phyloP scores from a whole-genome alignment of 2,329 filamentous ascomycete genomes.

The Colletotrichum trifolii region DNA sequence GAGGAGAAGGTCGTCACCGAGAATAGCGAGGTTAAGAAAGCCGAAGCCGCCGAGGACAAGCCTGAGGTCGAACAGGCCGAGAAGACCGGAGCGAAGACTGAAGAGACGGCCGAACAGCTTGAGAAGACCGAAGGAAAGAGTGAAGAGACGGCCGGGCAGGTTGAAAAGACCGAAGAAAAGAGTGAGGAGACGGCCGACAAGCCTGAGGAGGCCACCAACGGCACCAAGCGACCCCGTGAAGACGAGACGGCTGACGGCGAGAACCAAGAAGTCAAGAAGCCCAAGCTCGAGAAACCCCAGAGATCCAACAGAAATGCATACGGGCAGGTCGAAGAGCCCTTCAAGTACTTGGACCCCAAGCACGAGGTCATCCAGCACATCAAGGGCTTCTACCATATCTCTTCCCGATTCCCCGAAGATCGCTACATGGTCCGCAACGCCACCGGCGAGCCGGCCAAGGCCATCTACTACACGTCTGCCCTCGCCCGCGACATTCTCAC shows the following conservation, averaged over 20 bases:
- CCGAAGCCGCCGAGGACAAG: conserved; percentile 14
- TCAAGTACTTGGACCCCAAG: conserved; percentile 84
- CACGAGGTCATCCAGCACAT: conserved; percentile 84
- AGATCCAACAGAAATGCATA: conserved; percentile 56
- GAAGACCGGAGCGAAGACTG: conserved; percentile 31
- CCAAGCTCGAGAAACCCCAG: conserved; percentile 50
- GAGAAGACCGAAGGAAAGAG: conserved; percentile 16
- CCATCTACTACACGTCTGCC: conserved; percentile 93
- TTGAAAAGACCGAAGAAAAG: conserved; percentile 1
- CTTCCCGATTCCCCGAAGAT: conserved; percentile 84
- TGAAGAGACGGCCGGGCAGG: conserved; percentile 2
- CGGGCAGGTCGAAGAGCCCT: conserved; percentile 84
- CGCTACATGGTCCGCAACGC: conserved; percentile 97
- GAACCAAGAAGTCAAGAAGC: conserved; percentile 51
- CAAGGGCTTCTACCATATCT: conserved; percentile 86
- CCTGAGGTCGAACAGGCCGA: conserved; percentile 10
- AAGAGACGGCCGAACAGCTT: conserved; percentile 14
- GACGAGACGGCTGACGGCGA: conserved; percentile 46
- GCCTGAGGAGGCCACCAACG: conserved; percentile 34
- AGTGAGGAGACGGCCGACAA: conserved; percentile 27
- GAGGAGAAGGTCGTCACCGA: conserved; percentile 61
- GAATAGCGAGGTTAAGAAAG: conserved; percentile 20
- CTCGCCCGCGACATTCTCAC: conserved; percentile 87
- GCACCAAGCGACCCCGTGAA: conserved; percentile 48
- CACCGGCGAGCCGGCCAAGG: conserved; percentile 86